Evolutionary conservation across 257 asterid species (phyloP), one percentile per base, ranked within the genome.

Genomic region (Solanum pennellii): DNA sequence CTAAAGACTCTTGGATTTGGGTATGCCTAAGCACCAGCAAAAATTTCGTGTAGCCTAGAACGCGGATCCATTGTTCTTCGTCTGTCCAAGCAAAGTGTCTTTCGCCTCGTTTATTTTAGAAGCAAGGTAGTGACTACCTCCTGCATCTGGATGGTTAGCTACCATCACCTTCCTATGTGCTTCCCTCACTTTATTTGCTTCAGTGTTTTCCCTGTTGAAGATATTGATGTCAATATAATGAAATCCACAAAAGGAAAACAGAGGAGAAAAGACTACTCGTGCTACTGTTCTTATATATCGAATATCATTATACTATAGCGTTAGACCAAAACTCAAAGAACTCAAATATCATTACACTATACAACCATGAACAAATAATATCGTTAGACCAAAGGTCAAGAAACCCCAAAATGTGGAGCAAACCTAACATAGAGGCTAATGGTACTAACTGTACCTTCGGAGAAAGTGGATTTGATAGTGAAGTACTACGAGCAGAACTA

Each of bases 101-200:
- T 96, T 96, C 47, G 99, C 98, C 90, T 95, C 98, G 12, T 95
- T 96, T 12, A 94, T 93, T 91, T 96, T 96, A 21, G 99, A 96
- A 83, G 99, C 98, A 84, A 95, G 94, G 90, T 95, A 95, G 87
- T 94, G 98, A 91, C 98, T 96, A 59, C 99, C 99, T 62, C 98
- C 99, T 52, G 98, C 99, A 90, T 96, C 98, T 1, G 99, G 99
- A 88, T 96, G 99, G 88, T 96, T 95, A 65, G 98, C 98, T 68
- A 96, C 95, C 99, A 96, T 96, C 88, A 96, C 97, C 84, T 93
- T 90, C 89, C 99, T 89, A 90, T 95, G 99, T 12, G 99, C 99
- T 92, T 96, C 99, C 95, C 91, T 95, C 75, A 94, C 87, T 91
- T 96, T 94, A 44, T 96, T 98, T 12, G 87, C 75, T 3, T 95